Conservation (phyloP, 805 yeast species). For the Dipodascus geniculatus region DNA sequence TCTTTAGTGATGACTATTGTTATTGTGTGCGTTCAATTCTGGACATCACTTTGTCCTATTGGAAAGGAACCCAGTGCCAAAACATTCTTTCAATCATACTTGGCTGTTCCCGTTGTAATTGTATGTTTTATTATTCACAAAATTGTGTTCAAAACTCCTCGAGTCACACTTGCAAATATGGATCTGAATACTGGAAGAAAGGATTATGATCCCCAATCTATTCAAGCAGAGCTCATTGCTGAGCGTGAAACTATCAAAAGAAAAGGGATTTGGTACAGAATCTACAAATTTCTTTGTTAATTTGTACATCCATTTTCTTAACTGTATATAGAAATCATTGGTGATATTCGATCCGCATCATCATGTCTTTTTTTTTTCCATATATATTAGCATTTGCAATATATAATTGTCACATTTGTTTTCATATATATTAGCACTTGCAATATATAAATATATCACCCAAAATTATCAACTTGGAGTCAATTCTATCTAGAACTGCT, state of each 20-base stretch:
- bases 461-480: too few relatives aligned
- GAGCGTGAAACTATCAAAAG: conserved; percentile 32
- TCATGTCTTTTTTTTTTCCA: too few relatives aligned
- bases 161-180: conserved; percentile 36
- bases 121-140: conserved; percentile 48
- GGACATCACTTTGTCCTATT: conserved; percentile 62
- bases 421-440: too few relatives aligned
- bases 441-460: too few relatives aligned
- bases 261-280: conserved; percentile 38
- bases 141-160: conserved; percentile 34
- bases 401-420: too few relatives aligned
- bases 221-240: conserved; percentile 41
- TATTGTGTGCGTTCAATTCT: conserved; percentile 59
- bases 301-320: conserved; percentile 17
- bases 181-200: conserved; percentile 55
- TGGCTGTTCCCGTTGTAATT: conserved; percentile 52
- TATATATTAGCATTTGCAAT: too few relatives aligned
- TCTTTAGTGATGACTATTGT: conserved; percentile 45
- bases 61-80: conserved; percentile 39
- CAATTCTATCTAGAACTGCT: too few relatives aligned
- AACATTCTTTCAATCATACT: conserved; percentile 52
- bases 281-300: conserved; percentile 37
- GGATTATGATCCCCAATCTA: conserved; percentile 39
- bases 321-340: too few relatives aligned
- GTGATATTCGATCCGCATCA: too few relatives aligned